These are phyloP conservation scores for Malus hybrid DNA, from an alignment of 331 rosid species.

Conservation along the genomic window DNA sequence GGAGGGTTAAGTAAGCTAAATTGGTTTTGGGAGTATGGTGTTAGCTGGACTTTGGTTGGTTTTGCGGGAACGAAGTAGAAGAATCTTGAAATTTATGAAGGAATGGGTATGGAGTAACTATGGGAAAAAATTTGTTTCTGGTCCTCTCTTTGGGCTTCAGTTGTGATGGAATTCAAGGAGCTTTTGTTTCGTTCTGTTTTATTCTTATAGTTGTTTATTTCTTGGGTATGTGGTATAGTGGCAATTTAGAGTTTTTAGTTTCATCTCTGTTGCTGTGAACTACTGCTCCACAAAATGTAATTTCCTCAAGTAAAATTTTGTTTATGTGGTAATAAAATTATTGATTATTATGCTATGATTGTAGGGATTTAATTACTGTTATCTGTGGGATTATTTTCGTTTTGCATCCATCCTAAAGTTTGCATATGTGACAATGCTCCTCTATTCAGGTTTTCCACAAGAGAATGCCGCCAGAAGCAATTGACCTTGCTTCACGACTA, in stretches of 20 bases:
- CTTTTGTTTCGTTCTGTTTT: background rate
- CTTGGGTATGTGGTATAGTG: no score
- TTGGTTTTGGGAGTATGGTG: background rate
- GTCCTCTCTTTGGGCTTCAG: background rate
- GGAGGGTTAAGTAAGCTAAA: background rate
- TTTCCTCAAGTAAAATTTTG: background rate
- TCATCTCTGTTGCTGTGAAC: background rate
- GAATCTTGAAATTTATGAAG: background rate
- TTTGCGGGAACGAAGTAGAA: background rate
- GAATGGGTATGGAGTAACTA: background rate
- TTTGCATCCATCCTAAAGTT: slow-evolving; percentile 4
- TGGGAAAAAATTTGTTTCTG: background rate
- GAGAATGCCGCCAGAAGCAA: slow-evolving; percentile 98
- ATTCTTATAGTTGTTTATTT: background rate
- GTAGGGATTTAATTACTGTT: background rate
- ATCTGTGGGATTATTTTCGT: background rate
- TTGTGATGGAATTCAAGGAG: background rate
- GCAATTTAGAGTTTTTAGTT: background rate
- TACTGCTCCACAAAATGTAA: background rate
- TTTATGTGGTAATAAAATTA: background rate
- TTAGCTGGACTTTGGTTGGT: background rate
- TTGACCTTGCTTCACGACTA: slow-evolving; percentile 95
- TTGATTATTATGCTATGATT: background rate
- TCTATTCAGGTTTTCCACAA: slow-evolving; percentile 77
- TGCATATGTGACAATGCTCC: background rate